Evolutionary conservation across 129 eudicot species (phyloP).

Genomic region (Arctium minus): DNA sequence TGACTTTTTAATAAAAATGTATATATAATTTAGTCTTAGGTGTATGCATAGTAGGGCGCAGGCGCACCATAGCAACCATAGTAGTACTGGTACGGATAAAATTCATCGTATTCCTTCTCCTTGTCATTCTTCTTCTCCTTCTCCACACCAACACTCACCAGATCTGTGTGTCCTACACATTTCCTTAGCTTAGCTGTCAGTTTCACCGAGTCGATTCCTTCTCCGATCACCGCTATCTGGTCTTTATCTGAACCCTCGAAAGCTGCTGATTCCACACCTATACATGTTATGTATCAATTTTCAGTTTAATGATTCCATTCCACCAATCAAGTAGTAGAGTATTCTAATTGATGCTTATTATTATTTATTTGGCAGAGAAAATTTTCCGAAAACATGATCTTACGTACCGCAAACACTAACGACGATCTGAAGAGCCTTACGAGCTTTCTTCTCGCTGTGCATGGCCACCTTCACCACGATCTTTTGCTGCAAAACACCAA

Average conservation of each 20-base stretch:
- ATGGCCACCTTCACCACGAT: constrained; percentile 33
- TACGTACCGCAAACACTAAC: constrained; percentile 24
- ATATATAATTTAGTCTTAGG: neutral
- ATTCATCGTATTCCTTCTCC: neutral
- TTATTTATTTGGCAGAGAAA: too few species aligned
- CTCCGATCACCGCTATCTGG: constrained; percentile 38
- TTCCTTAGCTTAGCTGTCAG: constrained; percentile 22
- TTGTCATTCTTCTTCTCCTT: constrained; percentile 2
- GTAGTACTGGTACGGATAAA: neutral
- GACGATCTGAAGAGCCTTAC: constrained; percentile 29
- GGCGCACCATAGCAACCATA: neutral
- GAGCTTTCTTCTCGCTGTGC: constrained; percentile 20
- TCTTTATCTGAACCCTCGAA: constrained; percentile 25
- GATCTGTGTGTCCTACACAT: constrained; percentile 22
- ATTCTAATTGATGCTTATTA: too few species aligned
- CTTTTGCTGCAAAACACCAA: constrained; percentile 35
- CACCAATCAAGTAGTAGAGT: too few species aligned
- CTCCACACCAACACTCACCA: constrained; percentile 26
- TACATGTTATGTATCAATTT: too few species aligned
- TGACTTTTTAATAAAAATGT: too few species aligned
- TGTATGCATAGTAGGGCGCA: neutral
- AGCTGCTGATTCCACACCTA: constrained; percentile 37
- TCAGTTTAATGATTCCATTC: too few species aligned
- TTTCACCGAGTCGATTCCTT: constrained; percentile 29
- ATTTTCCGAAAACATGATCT: neutral